phyloP scores from a whole-genome alignment of 1,139 yeast genomes.

The Candida sp. region DNA sequence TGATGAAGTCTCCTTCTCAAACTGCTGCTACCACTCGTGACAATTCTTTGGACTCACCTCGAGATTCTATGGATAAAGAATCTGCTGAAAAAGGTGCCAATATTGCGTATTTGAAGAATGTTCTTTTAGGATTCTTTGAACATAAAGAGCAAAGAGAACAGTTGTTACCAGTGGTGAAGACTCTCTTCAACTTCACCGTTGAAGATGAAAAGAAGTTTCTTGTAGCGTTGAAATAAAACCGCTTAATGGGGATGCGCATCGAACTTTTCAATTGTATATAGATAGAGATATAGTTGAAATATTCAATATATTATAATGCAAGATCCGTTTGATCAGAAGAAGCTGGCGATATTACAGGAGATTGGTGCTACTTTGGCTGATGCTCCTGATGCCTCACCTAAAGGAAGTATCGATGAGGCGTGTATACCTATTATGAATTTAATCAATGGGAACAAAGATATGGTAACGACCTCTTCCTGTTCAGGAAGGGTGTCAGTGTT shows the following conservation, averaged over 20 bases:
- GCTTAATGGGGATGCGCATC: conserved; percentile 2
- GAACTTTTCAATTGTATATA: background rate
- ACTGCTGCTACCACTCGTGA: conserved; percentile 1
- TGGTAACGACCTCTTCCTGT: conserved; percentile 87
- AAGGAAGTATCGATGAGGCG: conserved; percentile 72
- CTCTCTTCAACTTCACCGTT: conserved; percentile 62
- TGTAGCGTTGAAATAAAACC: conserved; percentile 48
- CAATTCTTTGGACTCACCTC: conserved; percentile 2
- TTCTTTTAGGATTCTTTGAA: conserved; percentile 82
- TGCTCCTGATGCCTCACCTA: conserved; percentile 73
- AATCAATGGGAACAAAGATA: conserved; percentile 58
- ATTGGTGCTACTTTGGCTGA: conserved; percentile 41
- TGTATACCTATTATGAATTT: conserved; percentile 69
- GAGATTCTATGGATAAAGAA: background rate
- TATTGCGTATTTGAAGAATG: conserved; percentile 82
- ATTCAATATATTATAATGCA: conserved; percentile 16
- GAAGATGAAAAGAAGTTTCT: conserved; percentile 72
- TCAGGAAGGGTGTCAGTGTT: conserved; percentile 85
- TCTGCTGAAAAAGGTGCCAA: conserved; percentile 21
- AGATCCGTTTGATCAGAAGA: conserved; percentile 70
- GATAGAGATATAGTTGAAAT: background rate
- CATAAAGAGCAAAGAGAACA: conserved; percentile 88
- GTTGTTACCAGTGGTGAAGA: conserved; percentile 80
- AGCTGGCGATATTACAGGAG: conserved; percentile 52
- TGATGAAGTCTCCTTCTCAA: conserved; percentile 12